Conservation (phyloP, 495 filamentous ascomycete species). For the Melanomma pulvis-pyrius region DNA sequence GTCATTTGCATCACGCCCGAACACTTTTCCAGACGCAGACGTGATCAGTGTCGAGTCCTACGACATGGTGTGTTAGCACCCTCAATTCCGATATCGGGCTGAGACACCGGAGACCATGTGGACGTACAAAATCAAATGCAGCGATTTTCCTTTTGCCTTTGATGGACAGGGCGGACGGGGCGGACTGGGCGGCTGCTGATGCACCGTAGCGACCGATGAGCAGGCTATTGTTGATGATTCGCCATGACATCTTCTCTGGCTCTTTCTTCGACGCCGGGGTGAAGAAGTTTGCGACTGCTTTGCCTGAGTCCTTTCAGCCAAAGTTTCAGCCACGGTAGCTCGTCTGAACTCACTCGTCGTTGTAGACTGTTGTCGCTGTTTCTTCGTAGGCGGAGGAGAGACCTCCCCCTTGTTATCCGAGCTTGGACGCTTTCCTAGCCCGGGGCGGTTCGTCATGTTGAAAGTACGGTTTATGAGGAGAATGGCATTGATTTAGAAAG, state of each 20-base stretch:
- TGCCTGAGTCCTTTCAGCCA: conserved; percentile 52
- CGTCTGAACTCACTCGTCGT: conserved; percentile 66
- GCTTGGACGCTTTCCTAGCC: conserved; percentile 35
- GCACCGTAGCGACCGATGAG: conserved; percentile 71
- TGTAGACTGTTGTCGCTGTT: conserved; percentile 65
- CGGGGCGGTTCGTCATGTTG: conserved; percentile 12
- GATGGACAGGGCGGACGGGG: conserved; percentile 36
- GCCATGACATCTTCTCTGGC: conserved; percentile 77
- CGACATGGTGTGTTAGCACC: conserved; percentile 13
- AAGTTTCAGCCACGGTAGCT: background rate
- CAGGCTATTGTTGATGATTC: conserved; percentile 65
- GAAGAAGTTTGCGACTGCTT: conserved; percentile 80
- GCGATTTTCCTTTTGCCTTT: conserved; percentile 64
- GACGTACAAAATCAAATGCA: conserved; percentile 83
- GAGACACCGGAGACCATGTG: conserved; percentile 8
- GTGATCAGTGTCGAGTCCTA: conserved; percentile 87
- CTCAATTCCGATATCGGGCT: conserved; percentile 1
- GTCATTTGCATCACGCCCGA: conserved; percentile 68
- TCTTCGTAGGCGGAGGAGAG: conserved; percentile 54
- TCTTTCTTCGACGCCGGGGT: conserved; percentile 84
- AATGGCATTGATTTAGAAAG: background rate
- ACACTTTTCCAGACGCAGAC: conserved; percentile 78
- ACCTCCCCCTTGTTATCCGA: conserved; percentile 51
- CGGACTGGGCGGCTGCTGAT: conserved; percentile 36
- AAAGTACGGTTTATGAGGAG: background rate